These are phyloP conservation scores for Reutealis trisperma DNA, from an alignment of 345 rosid genomes.

Conservation along the genomic window DNA sequence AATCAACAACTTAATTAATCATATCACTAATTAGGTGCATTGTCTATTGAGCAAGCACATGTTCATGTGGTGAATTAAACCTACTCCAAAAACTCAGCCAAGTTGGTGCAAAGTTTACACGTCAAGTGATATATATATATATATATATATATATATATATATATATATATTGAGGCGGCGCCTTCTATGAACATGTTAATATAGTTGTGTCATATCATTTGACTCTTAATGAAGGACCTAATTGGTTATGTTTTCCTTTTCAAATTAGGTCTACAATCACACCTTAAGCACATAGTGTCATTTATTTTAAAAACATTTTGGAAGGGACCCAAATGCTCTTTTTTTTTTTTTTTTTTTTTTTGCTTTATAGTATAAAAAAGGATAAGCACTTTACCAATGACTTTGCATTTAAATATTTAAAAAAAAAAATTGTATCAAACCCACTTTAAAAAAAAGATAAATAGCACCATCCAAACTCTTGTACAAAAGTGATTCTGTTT, in stretches of 20 bases:
- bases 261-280: constrained; percentile 31
- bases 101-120: not conserved
- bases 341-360: too few species aligned
- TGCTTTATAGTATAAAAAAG: constrained; percentile 19
- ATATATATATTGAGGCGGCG: constrained; percentile 5
- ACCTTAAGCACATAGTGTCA: constrained; percentile 14
- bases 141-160: not conserved
- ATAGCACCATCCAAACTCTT: constrained; percentile 8
- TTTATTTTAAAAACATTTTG: constrained; percentile 11
- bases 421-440: constrained; percentile 16
- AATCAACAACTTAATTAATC: not conserved
- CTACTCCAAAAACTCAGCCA: not conserved
- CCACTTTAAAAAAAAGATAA: constrained; percentile 15
- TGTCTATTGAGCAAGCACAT: not conserved
- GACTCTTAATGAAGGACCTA: constrained; percentile 15
- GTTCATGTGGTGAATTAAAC: not conserved
- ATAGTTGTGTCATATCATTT: constrained; percentile 36
- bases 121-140: not conserved
- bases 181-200: constrained; percentile 2
- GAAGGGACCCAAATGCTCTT: constrained; percentile 11
- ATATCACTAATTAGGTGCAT: not conserved
- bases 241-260: constrained; percentile 12
- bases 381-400: constrained; percentile 22
- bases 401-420: constrained; percentile 16
- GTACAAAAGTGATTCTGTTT: constrained; percentile 28